These are phyloP conservation scores for Fusarium pseudograminearum DNA, from an alignment of 2,329 filamentous ascomycete genomes.

Conservation along the genomic window DNA sequence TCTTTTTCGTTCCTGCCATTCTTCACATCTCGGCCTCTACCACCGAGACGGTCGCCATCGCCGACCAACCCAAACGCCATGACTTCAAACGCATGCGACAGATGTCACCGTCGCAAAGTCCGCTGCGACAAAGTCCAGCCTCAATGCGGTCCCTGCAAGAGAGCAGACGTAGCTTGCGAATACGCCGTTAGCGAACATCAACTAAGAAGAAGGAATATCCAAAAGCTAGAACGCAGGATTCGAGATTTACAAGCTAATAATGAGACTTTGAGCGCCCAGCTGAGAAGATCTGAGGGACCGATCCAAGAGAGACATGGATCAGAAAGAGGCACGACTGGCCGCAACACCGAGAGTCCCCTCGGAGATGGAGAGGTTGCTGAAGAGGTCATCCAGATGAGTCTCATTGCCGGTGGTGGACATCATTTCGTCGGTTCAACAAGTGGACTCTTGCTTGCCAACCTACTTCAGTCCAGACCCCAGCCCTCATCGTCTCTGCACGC, in stretches of 20 bases:
- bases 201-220: slow-evolving; percentile 49
- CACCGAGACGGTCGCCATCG: slow-evolving; percentile 34
- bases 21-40: slow-evolving; percentile 27
- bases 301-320: background rate
- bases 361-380: slow-evolving; percentile 51
- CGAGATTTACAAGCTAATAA: slow-evolving; percentile 51
- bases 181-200: slow-evolving; percentile 52
- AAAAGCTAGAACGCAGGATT: slow-evolving; percentile 52
- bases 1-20: slow-evolving; percentile 1
- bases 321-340: background rate
- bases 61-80: slow-evolving; percentile 19
- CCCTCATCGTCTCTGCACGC: slow-evolving; percentile 23
- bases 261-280: slow-evolving; percentile 22
- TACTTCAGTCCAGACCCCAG: slow-evolving; percentile 49
- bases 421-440: slow-evolving; percentile 58
- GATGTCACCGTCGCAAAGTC: slow-evolving; percentile 57
- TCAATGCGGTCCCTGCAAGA: slow-evolving; percentile 53
- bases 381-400: slow-evolving; percentile 58
- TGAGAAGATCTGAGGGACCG: slow-evolving; percentile 11
- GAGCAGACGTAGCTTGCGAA: slow-evolving; percentile 51
- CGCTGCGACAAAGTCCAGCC: slow-evolving; percentile 56
- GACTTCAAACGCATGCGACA: slow-evolving; percentile 52
- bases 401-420: slow-evolving; percentile 57
- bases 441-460: slow-evolving; percentile 57
- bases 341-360: slow-evolving; percentile 5